Base-by-base conservation (phyloP, 345 rosid genomes). In the Toxicodendron radicans region DNA sequence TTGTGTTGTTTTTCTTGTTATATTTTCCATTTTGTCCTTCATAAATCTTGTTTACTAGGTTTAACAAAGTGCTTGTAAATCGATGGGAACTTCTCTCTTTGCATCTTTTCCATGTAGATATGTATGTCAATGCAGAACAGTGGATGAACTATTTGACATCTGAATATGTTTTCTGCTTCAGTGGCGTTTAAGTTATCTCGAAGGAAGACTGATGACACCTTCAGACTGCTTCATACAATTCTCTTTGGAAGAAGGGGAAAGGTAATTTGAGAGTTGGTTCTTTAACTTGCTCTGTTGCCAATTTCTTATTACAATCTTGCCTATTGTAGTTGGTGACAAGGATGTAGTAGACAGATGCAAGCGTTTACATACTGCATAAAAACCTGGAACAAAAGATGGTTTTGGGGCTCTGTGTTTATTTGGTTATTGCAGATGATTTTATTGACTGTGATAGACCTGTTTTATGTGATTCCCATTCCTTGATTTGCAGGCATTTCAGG, bases 231-330 rank as follows among this genome's bases (percentile, higher is more conserved):
- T 51, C 99, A 95, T 73, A 63, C 84, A 33, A 82, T 92, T 80
- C 89, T 92, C 8, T 95, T 80, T 83, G 91, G 90, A 69, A 89
- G 90, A 84, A 91, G 97, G 80, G 97, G 90, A 48, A 95, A 91
- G 89, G 99, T 94, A 79, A 79, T 73, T 23, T 32, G 23, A 67
- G 46, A 57, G 58, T 41, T 52, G 56, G 56, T n/a, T 24, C n/a
- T 21, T 69, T 70, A 73, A 67, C 20, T 48, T 58, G 20, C 41
- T 41, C 49, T 7, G 33, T 56, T 5, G 23, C 41, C 43, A 62
- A 23, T n/a, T 60, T 49, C 10, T 43, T 13, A 70, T 35, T 68
- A 52, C n/a, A 65, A 64, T 23, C 18, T 4, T 23, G 64, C 64
- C 62, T 21, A 17, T 67, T 54, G 48, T 24, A 48, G 58, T 60